A percentile compares a stretch with the other conserved stretches of the same genome.
These are phyloP conservation scores for Salvia miltiorrhiza DNA, from an alignment of 257 asterid species.

Conservation along the genomic window DNA sequence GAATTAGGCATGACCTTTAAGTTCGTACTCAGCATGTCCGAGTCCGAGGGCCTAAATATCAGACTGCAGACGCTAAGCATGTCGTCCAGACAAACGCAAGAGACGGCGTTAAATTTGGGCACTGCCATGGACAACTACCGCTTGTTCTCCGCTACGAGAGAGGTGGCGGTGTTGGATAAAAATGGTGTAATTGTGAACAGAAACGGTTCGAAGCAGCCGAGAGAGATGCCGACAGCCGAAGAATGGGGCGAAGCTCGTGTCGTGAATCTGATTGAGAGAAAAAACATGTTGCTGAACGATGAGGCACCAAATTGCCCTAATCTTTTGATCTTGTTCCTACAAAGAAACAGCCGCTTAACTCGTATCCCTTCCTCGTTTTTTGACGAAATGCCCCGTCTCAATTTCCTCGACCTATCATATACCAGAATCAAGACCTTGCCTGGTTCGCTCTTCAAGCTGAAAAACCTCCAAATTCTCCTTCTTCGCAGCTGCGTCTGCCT, in stretches of 20 bases:
- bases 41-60: no score
- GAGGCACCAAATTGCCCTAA: constrained; percentile 9
- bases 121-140: no score
- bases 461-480: constrained; percentile 19
- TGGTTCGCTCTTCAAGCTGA: constrained; percentile 5
- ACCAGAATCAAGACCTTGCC: constrained; percentile 22
- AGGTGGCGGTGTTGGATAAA: no score
- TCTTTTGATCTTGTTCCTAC: constrained; percentile 25
- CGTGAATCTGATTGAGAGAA: constrained; percentile 11
- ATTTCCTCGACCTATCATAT: constrained; percentile 20
- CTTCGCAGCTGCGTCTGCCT: constrained; percentile 3
- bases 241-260: not conserved
- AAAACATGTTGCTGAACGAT: not conserved
- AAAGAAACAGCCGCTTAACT: constrained; percentile 15
- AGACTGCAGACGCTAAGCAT: no score
- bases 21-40: no score
- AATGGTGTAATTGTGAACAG: not conserved
- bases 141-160: no score
- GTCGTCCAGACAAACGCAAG: no score
- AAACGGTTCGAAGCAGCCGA: not conserved
- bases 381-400: constrained; percentile 3
- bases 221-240: constrained; percentile 2
- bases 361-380: constrained; percentile 13
- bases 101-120: no score
- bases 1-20: no score